Conservation (phyloP, 2,329 filamentous ascomycete species). For the Pseudogymnoascus sp. region DNA sequence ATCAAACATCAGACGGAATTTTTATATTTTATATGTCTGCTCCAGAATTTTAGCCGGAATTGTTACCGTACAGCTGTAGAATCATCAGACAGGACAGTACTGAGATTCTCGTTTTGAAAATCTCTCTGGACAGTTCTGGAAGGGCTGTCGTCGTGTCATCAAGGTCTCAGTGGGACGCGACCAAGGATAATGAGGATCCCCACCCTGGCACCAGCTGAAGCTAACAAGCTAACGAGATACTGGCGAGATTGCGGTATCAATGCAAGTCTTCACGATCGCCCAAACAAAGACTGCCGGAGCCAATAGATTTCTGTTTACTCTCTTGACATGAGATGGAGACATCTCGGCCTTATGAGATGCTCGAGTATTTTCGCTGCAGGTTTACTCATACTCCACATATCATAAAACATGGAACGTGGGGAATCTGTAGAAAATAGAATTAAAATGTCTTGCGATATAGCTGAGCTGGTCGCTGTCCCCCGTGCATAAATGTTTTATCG, state of each 20-base stretch:
- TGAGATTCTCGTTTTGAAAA: neutral
- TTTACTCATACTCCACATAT: conserved; percentile 4
- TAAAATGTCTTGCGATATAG: conserved; percentile 2
- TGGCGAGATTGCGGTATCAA: conserved; percentile 8
- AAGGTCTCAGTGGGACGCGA: conserved; percentile 4
- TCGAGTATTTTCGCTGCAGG: neutral
- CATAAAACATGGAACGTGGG: conserved; percentile 4
- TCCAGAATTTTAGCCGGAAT: neutral
- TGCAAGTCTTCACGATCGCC: neutral
- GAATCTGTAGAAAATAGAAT: conserved; percentile 3
- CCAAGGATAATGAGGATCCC: neutral
- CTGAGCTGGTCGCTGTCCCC: neutral
- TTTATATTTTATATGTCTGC: neutral
- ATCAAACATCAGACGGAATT: neutral
- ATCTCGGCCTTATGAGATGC: neutral
- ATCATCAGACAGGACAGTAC: neutral
- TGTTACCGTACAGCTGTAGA: neutral
- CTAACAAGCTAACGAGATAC: neutral
- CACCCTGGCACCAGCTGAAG: neutral
- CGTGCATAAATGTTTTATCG: neutral
- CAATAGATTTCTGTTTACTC: conserved; percentile 6
- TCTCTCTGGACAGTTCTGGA: neutral
- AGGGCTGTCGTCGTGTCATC: neutral
- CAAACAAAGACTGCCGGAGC: neutral
- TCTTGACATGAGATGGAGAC: conserved; percentile 6